These are phyloP conservation scores for Pilaira anomala DNA, from an alignment of 192 early-diverging fungal genomes.

Conservation along the genomic window DNA sequence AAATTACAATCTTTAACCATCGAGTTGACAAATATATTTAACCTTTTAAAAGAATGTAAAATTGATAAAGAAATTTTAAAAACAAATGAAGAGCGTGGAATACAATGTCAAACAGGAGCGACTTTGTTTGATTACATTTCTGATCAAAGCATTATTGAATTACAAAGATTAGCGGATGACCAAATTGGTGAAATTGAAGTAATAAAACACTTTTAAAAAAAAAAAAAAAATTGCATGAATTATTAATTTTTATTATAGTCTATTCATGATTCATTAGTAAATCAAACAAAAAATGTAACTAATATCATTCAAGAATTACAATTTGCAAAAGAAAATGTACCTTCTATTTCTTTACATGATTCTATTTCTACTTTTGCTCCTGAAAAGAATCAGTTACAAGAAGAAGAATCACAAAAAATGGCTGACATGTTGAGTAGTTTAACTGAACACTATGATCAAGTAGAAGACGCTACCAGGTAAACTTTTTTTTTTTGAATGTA, in stretches of 20 bases:
- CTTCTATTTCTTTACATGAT: constrained; percentile 40
- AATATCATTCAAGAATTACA: constrained; percentile 11
- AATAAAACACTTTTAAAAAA: not conserved
- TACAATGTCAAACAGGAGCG: not conserved
- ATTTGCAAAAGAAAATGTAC: constrained; percentile 10
- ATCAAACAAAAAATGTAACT: constrained; percentile 18
- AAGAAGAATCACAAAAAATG: constrained; percentile 44
- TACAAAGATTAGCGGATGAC: constrained; percentile 32
- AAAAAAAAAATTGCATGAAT: not conserved
- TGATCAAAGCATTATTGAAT: constrained; percentile 36
- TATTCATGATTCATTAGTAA: not conserved
- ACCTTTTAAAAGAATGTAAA: constrained; percentile 16
- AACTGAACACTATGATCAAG: constrained; percentile 51
- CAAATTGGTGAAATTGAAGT: constrained; percentile 39
- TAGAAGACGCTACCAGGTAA: constrained; percentile 44
- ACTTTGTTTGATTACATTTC: constrained; percentile 39
- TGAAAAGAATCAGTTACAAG: constrained; percentile 42
- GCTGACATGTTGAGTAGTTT: constrained; percentile 47
- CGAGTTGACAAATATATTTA: constrained; percentile 28
- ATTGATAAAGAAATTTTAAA: constrained; percentile 29
- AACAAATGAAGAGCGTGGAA: constrained; percentile 9
- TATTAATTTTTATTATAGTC: not conserved
- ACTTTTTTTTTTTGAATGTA: not conserved
- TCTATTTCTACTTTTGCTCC: constrained; percentile 38
- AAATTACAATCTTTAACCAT: constrained; percentile 21